Conservation (phyloP, 129 eudicot genomes). For the Oenanthe sinensis region DNA sequence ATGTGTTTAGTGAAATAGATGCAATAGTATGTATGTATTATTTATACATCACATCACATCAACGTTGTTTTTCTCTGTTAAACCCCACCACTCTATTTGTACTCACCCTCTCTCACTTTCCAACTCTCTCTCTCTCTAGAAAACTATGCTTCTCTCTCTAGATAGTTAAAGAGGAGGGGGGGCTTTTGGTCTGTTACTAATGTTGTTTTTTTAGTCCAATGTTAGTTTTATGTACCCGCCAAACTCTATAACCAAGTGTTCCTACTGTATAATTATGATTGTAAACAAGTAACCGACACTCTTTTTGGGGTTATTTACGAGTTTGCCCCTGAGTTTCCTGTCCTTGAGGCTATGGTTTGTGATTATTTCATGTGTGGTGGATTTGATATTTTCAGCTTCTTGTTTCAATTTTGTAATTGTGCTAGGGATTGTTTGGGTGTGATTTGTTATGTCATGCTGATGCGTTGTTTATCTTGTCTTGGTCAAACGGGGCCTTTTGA, state of each 20-base stretch:
- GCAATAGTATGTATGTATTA: neutral
- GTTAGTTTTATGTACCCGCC: constrained; percentile 39
- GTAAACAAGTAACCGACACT: constrained; percentile 6
- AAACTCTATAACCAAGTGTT: constrained; percentile 12
- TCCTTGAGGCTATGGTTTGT: neutral
- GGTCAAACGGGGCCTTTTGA: neutral
- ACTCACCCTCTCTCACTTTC: constrained; percentile 6
- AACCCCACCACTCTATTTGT: neutral
- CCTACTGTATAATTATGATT: neutral
- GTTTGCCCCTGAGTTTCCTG: neutral
- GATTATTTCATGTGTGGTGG: neutral
- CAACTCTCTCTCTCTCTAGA: too few relatives aligned
- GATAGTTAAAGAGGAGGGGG: too few relatives aligned
- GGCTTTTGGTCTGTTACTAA: constrained; percentile 11
- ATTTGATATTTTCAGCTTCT: neutral
- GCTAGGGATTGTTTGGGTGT: neutral
- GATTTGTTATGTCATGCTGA: neutral
- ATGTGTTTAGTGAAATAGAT: neutral
- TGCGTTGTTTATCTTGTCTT: neutral
- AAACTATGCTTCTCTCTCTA: constrained; percentile 1
- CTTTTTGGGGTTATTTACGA: neutral
- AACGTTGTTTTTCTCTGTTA: neutral
- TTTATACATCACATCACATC: neutral
- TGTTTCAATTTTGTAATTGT: neutral
- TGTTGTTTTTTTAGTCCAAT: neutral